These are phyloP conservation scores for Parachlorella kessleri DNA, from an alignment of 139 green algal species.

Conservation along the genomic window DNA sequence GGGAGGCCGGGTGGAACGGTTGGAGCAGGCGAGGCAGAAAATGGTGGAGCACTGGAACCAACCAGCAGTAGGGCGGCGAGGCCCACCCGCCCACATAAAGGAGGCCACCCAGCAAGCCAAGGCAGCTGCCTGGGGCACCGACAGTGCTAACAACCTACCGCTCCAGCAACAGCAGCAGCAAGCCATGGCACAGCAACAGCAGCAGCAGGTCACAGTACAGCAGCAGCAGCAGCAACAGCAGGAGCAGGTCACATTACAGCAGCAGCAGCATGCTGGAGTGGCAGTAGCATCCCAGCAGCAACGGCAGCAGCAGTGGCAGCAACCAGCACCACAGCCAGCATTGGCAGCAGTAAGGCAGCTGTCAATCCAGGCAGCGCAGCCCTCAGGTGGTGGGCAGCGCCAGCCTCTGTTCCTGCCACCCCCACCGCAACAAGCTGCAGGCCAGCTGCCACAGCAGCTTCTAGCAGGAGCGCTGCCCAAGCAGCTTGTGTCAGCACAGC, in stretches of 20 bases:
- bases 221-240: slow-evolving; percentile 1
- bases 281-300: not conserved
- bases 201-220: slow-evolving; percentile 9
- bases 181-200: not conserved
- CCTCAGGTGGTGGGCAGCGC: no score
- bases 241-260: not conserved
- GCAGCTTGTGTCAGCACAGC: not conserved
- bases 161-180: slow-evolving; percentile 17
- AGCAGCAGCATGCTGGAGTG: not conserved
- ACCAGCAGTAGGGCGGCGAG: slow-evolving; percentile 35
- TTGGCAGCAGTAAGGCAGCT: not conserved
- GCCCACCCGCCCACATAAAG: slow-evolving; percentile 21
- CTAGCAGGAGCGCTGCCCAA: not conserved
- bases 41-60: slow-evolving; percentile 44
- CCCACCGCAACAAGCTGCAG: not conserved
- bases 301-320: not conserved
- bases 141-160: not conserved
- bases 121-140: not conserved
- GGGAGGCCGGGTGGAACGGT: slow-evolving; percentile 55
- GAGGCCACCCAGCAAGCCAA: not conserved
- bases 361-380: no score
- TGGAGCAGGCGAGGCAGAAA: slow-evolving; percentile 47
- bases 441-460: slow-evolving; percentile 10
- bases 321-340: not conserved
- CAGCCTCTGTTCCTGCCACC: not conserved